Base-by-base conservation (phyloP, 495 filamentous ascomycete species). In the Aspergillus carlsbadensis region DNA sequence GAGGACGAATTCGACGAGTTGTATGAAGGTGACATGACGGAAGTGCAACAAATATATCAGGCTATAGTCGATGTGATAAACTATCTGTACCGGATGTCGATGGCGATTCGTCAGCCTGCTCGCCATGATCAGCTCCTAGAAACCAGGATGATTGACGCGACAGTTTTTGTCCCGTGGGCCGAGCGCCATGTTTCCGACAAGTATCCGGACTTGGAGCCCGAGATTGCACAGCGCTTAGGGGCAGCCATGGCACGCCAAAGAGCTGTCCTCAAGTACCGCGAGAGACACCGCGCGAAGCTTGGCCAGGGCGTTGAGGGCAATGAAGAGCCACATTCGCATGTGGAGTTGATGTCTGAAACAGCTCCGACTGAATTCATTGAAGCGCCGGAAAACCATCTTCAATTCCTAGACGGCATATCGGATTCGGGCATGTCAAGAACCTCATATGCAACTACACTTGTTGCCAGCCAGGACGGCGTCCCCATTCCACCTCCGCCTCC, bases 41-140 rank as follows among this genome's bases (percentile, higher is more conserved):
- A 55, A 13, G 10, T 54, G 6, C 52, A 55, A 22, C 17, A 46
- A 10, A 24, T 47, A 17, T 39, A 55, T n/a, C 29, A 46, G 4
- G 17, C 29, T 10, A 2, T 55, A 6, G 31, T 46, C 2, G 31
- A 39, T 4, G 21, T 20, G 1, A 65, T 70, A 15, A 64, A 15
- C 6, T 42, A 48, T 11, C 56, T 71, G 7, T 66, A 52, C 56
- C 57, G 63, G 7, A 65, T 68, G 22, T 63, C 69, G 5, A 65
- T 68, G 59, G 10, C 52, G 3, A 65, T 66, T 15, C 62, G 65
- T 1, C 52, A 50, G 6, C 68, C 68, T 7, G 62, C 63, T 6
- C 46, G 49, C 4, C 66, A 70, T 18, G 67, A 70, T 24, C 52
- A 52, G 5, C 37, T 70, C 0, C 0, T 58, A 3, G 50, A 52